Conservation (phyloP, 805 yeast genomes). For the Hemisphaericaspora nanyangensis region DNA sequence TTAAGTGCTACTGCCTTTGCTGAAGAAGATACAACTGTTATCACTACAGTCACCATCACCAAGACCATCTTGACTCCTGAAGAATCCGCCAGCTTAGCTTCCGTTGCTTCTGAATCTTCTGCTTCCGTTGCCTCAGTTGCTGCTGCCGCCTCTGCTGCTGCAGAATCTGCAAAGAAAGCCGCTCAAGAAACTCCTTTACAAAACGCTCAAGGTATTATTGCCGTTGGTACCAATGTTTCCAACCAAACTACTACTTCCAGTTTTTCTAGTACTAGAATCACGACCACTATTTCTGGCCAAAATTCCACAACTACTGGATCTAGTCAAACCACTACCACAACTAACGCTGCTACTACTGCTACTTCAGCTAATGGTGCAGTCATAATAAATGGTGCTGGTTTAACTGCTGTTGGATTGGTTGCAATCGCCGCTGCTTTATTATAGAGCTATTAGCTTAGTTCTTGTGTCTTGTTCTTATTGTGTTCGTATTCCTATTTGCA, state of each 20-base stretch:
- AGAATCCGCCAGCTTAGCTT: conserved; percentile 33
- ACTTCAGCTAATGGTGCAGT: conserved; percentile 9
- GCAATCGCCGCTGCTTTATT: conserved; percentile 20
- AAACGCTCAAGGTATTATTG: conserved; percentile 9
- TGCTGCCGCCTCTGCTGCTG: conserved; percentile 5
- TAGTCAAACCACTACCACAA: conserved; percentile 5
- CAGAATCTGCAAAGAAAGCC: conserved; percentile 5
- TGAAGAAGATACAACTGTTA: conserved; percentile 35
- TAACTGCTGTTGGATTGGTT: conserved; percentile 19
- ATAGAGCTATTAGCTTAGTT: neutral
- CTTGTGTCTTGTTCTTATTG: too few species aligned
- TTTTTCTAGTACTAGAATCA: conserved; percentile 7
- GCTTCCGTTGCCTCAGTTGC: conserved; percentile 11
- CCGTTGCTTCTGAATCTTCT: conserved; percentile 14
- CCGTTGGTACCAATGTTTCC: conserved; percentile 7
- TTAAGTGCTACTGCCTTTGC: conserved; percentile 13
- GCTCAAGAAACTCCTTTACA: conserved; percentile 9
- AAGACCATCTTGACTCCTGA: conserved; percentile 44
- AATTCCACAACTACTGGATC: conserved; percentile 6
- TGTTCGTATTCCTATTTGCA: too few species aligned
- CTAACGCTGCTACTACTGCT: conserved; percentile 7
- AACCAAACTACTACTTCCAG: conserved; percentile 7
- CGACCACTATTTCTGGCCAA: conserved; percentile 5
- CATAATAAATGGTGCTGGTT: conserved; percentile 12
- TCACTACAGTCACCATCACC: conserved; percentile 44